Base-by-base conservation (phyloP, 2,329 filamentous ascomycete genomes). In the Pleomassaria siparia region DNA sequence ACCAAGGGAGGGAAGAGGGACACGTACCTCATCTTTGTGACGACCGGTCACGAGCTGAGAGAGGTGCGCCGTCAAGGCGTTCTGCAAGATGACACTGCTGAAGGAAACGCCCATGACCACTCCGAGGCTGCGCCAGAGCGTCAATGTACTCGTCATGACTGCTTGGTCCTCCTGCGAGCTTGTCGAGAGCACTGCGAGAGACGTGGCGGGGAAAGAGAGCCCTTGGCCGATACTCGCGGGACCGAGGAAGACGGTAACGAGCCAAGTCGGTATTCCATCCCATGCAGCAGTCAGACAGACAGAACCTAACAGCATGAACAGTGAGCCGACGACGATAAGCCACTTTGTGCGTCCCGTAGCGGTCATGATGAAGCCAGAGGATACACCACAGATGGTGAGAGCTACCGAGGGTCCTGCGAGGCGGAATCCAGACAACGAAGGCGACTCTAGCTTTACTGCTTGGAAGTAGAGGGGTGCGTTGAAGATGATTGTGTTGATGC, bases 31-130 rank as follows among this genome's bases (percentile, higher is more conserved):
- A 0, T 76, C 74, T 60, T 84, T 87, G 20, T 83, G 74, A 0
- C 74, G 73, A 0, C 83, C 85, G 0, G 74, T 76, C 8, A 91
- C 84, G 26, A 80, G 76, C 10, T 64, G 53, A 4, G 80, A 69
- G 4, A 92, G 75, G 55, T 84, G 85, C 15, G 76, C 71, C 8
- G 80, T 70, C 43, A 92, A 72, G 1, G 81, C 78, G 59, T 90
- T 90, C 71, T 92, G 88, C 51, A 91, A 74, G 7, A 90, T 81
- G 47, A 90, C 77, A 63, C 85, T 88, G 55, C 83, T 87, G 43
- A 80, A 74, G 1, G 87, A 83, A 36, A 91, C 81, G n/a, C 88
- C 88, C 61, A 91, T 77, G 1, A 91, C 87, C 46, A 79, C 80
- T 6, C 88, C 88, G 4, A 91, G 70, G 48, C 81, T 83, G 45